Evolutionary conservation across 108 stramenopile genomes (phyloP), one percentile per base, ranked within the genome.

Genomic region (Skeletonema grethae): DNA sequence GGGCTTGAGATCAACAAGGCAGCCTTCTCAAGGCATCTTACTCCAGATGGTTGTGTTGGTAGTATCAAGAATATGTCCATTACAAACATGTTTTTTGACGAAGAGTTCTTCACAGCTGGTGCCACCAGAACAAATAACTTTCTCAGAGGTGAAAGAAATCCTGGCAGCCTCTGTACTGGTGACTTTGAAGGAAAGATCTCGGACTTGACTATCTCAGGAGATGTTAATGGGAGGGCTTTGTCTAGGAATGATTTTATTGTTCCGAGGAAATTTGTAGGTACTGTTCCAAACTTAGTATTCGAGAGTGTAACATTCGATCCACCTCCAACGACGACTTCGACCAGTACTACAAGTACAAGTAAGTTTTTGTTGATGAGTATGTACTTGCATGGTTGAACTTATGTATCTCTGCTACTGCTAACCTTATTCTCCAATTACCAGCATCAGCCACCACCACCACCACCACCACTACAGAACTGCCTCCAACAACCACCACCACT

Each of bases 11-110:
- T 69, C 32, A 69, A 55, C 32, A 69, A 69, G 35, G 28, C 55
- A 61, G 68, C 68, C n/a, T 69, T 56, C 58, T 56, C 50, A 46
- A 28, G 68, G 31, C 68, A 69, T 46, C 68, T 60, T 25, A 69
- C 68, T 22, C 20, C 58, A 25, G 58, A 69, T 5, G 68, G 68
- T 16, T 69, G 68, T 28, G 68, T 69, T 8, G 68, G 68, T 39
- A 60, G 31, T 46, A 69, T 69, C 24, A 60, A 61, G 22, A 56
- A 61, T 28, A 60, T 69, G 25, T 20, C 39, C 35, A 69, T 69
- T 55, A 60, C 48, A 39, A 55, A 55, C 58, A 25, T 69, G 15
- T 69, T 59, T 55, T 69, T 69, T 59, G 68, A 69, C 16, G 68
- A 69, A 9, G 58, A 69, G 25, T 69, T 69, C 57, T 61, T 45